Evolutionary conservation across 306 rosid genomes (phyloP), one percentile per base, ranked within the genome.

Genomic region (Fagus crenata): DNA sequence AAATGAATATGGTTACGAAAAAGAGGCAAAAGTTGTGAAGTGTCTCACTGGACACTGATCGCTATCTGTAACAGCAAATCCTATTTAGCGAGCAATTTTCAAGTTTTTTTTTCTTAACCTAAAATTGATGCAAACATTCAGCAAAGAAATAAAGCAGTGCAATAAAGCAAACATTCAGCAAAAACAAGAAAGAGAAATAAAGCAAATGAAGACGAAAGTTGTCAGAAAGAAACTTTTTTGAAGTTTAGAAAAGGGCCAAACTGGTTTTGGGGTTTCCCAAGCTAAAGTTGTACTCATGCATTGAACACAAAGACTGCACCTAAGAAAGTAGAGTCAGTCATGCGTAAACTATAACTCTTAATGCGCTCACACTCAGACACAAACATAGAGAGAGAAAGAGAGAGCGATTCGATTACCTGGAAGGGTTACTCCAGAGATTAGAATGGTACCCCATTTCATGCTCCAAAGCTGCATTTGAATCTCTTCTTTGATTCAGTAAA

Each of bases 341-440:
- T 63, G 28, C 56, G 64, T n/a, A 70, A 71, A 68, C 71, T 56
- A 72, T 35, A 36, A 28, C 56, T 43, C 17, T 32, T 53, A 56
- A 49, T 39, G 69, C 49, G 74, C 77, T 78, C 43, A 75, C 77
- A 75, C 74, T 71, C 9, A 67, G 4, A 78, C 77, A 83, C 43
- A 75, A 77, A 75, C 74, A 75, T 8, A 67, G 4, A 65, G 2
- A 72, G 12, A 74, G 71, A 53, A 73, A 58, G 65, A 71, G 46
- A 82, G 33, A 74, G 75, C 61, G 68, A 51, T 17, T 1, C 2
- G 22, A 59, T 78, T 86, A 91, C 97, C 97, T 89, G 76, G 93
- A 87, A 77, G 96, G 89, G 78, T 90, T 90, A 53, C 75, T 83
- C 85, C 90, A 88, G 42, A 83, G 78, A 83, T 74, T 80, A 49